Conservation (phyloP, 73 alveolate species). For the Paramecium sonneborni region DNA sequence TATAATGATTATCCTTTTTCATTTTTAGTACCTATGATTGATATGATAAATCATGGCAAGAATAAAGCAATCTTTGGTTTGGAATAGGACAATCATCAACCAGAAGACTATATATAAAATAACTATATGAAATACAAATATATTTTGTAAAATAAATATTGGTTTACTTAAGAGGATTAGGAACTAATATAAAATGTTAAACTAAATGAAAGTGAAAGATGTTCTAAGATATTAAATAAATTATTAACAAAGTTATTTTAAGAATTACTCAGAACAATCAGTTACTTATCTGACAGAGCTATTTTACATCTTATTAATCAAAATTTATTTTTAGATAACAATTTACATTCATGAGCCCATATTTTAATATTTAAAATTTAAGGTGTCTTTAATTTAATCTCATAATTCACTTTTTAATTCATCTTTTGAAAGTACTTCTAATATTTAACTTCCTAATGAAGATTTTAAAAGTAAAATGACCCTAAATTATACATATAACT, state of each 20-base stretch:
- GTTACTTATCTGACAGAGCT: too few relatives aligned
- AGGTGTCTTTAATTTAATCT: too few relatives aligned
- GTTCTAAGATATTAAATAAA: neutral
- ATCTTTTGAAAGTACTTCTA: too few relatives aligned
- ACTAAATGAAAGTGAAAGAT: neutral
- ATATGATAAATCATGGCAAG: slow-evolving; percentile 39
- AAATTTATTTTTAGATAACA: too few relatives aligned
- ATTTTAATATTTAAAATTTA: too few relatives aligned
- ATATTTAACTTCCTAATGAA: too few relatives aligned
- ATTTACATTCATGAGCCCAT: too few relatives aligned
- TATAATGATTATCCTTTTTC: slow-evolving; percentile 29
- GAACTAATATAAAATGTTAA: neutral
- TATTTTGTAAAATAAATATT: neutral
- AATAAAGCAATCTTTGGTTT: slow-evolving; percentile 22
- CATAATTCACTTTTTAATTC: too few relatives aligned
- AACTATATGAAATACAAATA: neutral
- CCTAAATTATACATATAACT: too few relatives aligned
- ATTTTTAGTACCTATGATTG: slow-evolving; percentile 24
- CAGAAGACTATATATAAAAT: neutral
- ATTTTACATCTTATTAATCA: too few relatives aligned
- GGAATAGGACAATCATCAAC: neutral
- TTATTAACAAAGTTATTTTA: neutral
- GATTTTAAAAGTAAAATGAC: too few relatives aligned
- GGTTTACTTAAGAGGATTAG: neutral
- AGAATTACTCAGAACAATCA: neutral